Percentiles rank a stretch among this genome's conserved stretches.
phyloP scores from a whole-genome alignment of 148 eudicot genomes.

The Cornus kousa region DNA sequence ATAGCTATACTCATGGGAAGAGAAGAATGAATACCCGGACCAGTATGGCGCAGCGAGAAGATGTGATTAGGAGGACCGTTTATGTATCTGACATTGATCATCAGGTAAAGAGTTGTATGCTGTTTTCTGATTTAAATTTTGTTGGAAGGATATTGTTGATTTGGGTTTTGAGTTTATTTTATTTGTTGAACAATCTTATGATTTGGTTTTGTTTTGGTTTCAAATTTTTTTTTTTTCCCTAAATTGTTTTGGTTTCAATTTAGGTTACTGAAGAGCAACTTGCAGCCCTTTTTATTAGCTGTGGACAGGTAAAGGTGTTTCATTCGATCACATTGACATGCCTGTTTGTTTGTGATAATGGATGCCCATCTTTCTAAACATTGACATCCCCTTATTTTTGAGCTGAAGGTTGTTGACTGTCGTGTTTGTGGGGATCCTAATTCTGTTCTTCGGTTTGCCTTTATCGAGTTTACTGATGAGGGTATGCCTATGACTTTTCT shows the following conservation, averaged over 20 bases:
- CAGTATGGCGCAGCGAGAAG: constrained; percentile 85
- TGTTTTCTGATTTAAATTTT: background rate
- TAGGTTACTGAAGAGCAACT: constrained; percentile 99
- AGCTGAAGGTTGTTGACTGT: constrained; percentile 88
- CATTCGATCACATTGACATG: background rate
- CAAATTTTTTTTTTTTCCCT: too few species aligned
- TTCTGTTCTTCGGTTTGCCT: constrained; percentile 97
- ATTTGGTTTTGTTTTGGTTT: background rate
- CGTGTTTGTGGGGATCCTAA: constrained; percentile 98
- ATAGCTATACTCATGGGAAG: constrained; percentile 53
- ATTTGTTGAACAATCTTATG: constrained; percentile 5
- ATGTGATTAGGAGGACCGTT: constrained; percentile 79
- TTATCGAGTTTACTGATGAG: constrained; percentile 87
- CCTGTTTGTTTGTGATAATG: background rate
- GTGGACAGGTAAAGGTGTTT: constrained; percentile 71
- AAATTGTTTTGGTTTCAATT: background rate
- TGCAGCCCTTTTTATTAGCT: constrained; percentile 74
- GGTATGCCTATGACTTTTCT: constrained; percentile 39
- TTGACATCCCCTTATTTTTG: constrained; percentile 5
- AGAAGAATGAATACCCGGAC: constrained; percentile 70
- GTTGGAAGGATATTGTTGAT: background rate
- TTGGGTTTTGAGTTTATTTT: background rate
- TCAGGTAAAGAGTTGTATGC: constrained; percentile 47
- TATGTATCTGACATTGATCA: constrained; percentile 98
- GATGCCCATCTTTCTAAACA: background rate